phyloP scores from a whole-genome alignment of 164 flowering plant species.

The Vitis vinifera region DNA sequence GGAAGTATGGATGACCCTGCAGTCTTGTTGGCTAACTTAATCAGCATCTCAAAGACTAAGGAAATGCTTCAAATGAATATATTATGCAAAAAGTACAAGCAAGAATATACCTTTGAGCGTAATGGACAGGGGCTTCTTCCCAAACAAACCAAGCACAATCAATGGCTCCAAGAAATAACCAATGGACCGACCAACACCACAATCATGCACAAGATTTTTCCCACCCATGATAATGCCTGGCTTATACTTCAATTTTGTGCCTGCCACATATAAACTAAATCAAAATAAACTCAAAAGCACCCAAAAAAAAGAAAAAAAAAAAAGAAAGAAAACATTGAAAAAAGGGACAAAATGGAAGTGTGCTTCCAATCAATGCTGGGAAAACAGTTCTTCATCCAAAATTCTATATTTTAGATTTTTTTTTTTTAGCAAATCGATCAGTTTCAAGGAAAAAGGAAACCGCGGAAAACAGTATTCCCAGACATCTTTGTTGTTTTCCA shows the following conservation, averaged over 20 bases:
- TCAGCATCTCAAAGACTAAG: not conserved
- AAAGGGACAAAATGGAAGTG: not conserved
- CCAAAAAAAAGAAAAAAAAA: not conserved
- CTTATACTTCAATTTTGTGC: slow-evolving; percentile 87
- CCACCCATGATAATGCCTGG: slow-evolving; percentile 92
- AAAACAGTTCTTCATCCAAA: too few relatives aligned
- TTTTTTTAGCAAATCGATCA: too few relatives aligned
- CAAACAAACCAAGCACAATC: slow-evolving; percentile 74
- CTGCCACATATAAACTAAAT: slow-evolving; percentile 25
- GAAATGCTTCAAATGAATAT: not conserved
- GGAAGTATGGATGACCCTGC: too few relatives aligned
- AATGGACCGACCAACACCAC: slow-evolving; percentile 73
- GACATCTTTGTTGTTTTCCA: too few relatives aligned
- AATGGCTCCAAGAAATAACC: slow-evolving; percentile 92
- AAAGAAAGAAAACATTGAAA: not conserved
- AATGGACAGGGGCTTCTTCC: slow-evolving; percentile 67
- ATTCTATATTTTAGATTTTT: too few relatives aligned
- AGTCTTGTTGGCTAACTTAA: too few relatives aligned
- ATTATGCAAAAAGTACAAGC: not conserved
- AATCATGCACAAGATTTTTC: slow-evolving; percentile 68
- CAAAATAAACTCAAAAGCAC: slow-evolving; percentile 1
- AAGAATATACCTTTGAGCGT: slow-evolving; percentile 64
- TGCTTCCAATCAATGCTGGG: too few relatives aligned
- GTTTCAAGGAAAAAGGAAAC: too few relatives aligned
- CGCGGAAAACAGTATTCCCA: too few relatives aligned